These are phyloP conservation scores for Teratosphaeria epicoccoides DNA, from an alignment of 2,329 filamentous ascomycete genomes.

Conservation along the genomic window DNA sequence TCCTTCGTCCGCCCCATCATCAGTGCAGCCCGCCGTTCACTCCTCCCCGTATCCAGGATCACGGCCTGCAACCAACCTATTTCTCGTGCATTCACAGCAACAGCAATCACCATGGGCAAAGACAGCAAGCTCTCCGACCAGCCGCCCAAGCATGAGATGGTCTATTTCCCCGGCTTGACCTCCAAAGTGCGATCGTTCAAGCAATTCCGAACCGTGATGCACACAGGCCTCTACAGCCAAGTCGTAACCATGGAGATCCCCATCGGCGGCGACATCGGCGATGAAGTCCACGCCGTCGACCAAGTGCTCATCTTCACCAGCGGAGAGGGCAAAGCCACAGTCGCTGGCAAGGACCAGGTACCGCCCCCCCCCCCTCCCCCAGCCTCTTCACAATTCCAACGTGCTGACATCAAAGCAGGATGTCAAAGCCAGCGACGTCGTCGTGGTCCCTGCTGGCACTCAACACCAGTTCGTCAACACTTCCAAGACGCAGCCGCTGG, in stretches of 20 bases:
- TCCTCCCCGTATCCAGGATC: not conserved
- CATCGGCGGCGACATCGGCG: slow-evolving; percentile 54
- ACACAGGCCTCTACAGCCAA: slow-evolving; percentile 53
- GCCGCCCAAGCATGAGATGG: slow-evolving; percentile 41
- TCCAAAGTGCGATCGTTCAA: slow-evolving; percentile 44
- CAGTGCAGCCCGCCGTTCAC: not conserved
- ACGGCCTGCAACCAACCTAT: not conserved
- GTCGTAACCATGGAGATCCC: slow-evolving; percentile 56
- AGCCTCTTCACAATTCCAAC: not conserved
- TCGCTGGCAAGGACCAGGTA: slow-evolving; percentile 47
- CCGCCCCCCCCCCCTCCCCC: not conserved
- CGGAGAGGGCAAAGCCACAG: slow-evolving; percentile 47
- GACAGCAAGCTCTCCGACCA: slow-evolving; percentile 22
- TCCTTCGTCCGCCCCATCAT: not conserved
- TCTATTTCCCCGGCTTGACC: slow-evolving; percentile 49
- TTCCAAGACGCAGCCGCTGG: slow-evolving; percentile 44
- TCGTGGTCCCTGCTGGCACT: slow-evolving; percentile 55
- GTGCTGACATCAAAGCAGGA: slow-evolving; percentile 18
- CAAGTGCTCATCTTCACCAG: slow-evolving; percentile 56
- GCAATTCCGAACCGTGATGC: slow-evolving; percentile 52
- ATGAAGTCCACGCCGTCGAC: slow-evolving; percentile 56
- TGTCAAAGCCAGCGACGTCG: slow-evolving; percentile 45
- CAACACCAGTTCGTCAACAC: slow-evolving; percentile 57
- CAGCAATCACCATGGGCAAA: slow-evolving; percentile 20
- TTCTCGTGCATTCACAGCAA: slow-evolving; percentile 12